Evolutionary conservation across 2,329 filamentous ascomycete species (phyloP).

Genomic region (Exserohilum rostratum): DNA sequence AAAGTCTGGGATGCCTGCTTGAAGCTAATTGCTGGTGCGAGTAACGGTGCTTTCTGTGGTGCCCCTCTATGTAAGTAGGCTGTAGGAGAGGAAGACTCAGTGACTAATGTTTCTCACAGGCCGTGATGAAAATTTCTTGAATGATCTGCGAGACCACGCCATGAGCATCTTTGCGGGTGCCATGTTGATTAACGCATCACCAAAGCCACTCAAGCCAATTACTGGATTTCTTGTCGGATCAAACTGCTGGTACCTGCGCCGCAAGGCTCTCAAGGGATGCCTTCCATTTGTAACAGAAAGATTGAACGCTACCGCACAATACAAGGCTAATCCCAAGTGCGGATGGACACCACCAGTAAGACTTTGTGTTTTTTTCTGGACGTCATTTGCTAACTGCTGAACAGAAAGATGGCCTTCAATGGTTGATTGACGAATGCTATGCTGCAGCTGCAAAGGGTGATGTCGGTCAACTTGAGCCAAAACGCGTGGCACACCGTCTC

Average conservation of each 20-base stretch:
- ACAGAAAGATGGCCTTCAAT: slow-evolving; percentile 24
- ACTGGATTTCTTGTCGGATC: slow-evolving; percentile 16
- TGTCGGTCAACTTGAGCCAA: slow-evolving; percentile 16
- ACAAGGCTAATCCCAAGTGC: slow-evolving; percentile 15
- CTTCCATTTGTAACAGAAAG: slow-evolving; percentile 22
- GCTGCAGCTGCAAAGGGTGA: slow-evolving; percentile 16
- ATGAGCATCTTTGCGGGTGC: slow-evolving; percentile 22
- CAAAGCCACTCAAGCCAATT: slow-evolving; percentile 17
- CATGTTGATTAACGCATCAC: slow-evolving; percentile 22
- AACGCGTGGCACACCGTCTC: slow-evolving; percentile 21
- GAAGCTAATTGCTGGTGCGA: slow-evolving; percentile 19
- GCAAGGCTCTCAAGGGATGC: slow-evolving; percentile 16
- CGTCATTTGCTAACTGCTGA: no score
- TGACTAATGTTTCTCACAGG: slow-evolving; percentile 9
- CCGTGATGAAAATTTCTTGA: slow-evolving; percentile 18
- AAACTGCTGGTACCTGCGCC: slow-evolving; percentile 15
- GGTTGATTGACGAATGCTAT: slow-evolving; percentile 23
- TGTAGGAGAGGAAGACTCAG: neutral
- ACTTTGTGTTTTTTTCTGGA: neutral
- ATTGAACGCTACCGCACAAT: slow-evolving; percentile 18
- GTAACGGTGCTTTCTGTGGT: slow-evolving; percentile 24
- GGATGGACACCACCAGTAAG: slow-evolving; percentile 21
- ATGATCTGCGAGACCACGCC: slow-evolving; percentile 18
- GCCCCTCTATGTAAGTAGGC: slow-evolving; percentile 18
- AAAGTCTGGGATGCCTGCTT: slow-evolving; percentile 20